phyloP scores from a whole-genome alignment of 2,329 filamentous ascomycete genomes.

The Plenodomus lindquistii region DNA sequence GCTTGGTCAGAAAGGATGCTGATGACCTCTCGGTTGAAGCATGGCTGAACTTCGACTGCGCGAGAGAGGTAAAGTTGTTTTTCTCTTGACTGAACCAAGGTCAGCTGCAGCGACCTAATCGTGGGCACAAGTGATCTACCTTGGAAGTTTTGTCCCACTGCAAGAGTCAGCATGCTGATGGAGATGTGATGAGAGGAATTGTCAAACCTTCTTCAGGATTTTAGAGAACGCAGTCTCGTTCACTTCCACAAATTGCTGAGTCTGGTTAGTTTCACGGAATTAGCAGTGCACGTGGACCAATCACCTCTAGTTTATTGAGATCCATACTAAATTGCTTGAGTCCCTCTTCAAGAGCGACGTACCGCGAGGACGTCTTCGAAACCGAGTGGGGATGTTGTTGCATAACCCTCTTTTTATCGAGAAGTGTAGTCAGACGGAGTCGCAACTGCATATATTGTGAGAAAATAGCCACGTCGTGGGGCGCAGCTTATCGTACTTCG shows the following conservation, averaged over 20 bases:
- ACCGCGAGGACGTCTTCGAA: conserved; percentile 88
- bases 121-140: conserved; percentile 50
- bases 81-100: conserved; percentile 71
- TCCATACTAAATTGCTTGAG: conserved; percentile 97
- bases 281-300: conserved; percentile 24
- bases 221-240: conserved; percentile 98
- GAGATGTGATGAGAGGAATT: neutral
- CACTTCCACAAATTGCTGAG: conserved; percentile 92
- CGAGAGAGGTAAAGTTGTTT: conserved; percentile 96
- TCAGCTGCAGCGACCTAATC: conserved; percentile 32
- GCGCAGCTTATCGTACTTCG: conserved; percentile 66
- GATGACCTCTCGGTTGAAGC: conserved; percentile 96
- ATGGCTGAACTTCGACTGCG: conserved; percentile 95
- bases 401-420: conserved; percentile 93
- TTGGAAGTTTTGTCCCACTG: conserved; percentile 99
- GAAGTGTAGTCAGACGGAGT: conserved; percentile 83
- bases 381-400: conserved; percentile 76
- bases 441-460: conserved; percentile 70
- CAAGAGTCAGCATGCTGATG: conserved; percentile 41
- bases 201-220: conserved; percentile 85
- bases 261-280: conserved; percentile 29
- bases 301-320: conserved; percentile 83
- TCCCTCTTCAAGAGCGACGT: conserved; percentile 92
- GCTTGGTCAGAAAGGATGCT: conserved; percentile 96
- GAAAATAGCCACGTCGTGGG: conserved; percentile 6